Conservation (phyloP, 768 basidiomycete species). For the Thelephora ganbajun region DNA sequence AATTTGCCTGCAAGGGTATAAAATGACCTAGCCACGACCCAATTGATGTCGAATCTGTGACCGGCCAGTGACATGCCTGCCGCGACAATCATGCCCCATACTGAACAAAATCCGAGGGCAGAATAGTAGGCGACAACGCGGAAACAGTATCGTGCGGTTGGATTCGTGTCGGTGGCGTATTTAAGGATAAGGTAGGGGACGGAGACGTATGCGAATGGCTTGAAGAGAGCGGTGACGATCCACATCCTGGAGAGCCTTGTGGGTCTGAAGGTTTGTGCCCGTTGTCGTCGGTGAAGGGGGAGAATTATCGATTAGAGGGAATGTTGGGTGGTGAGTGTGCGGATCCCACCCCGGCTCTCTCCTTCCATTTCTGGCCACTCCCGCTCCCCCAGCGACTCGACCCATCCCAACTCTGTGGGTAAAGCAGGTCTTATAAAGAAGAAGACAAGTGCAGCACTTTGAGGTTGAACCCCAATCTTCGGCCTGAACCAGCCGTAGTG, state of each 20-base stretch:
- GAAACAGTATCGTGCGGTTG: constrained; percentile 55
- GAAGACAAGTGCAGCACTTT: too few species aligned
- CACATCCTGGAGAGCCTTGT: constrained; percentile 34
- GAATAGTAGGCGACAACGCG: constrained; percentile 61
- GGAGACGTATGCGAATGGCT: constrained; percentile 65
- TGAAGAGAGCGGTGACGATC: constrained; percentile 42
- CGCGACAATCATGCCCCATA: constrained; percentile 57
- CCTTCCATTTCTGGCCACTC: background rate
- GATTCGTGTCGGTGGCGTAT: constrained; percentile 39
- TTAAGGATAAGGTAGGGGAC: constrained; percentile 56
- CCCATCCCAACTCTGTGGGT: too few species aligned
- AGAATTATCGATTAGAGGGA: background rate
- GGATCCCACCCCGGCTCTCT: background rate
- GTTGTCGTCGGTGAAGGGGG: constrained; percentile 2
- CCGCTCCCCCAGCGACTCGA: background rate
- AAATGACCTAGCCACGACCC: constrained; percentile 72
- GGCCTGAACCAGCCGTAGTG: too few species aligned
- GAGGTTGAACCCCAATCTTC: too few species aligned
- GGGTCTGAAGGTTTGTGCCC: constrained; percentile 3
- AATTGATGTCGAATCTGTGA: constrained; percentile 67
- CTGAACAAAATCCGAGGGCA: constrained; percentile 54
- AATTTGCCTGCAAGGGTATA: constrained; percentile 50
- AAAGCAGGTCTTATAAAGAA: too few species aligned
- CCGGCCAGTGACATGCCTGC: constrained; percentile 55
- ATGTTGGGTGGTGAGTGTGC: background rate